phyloP scores from a whole-genome alignment of 2,329 filamentous ascomycete genomes.

The Clonostachys sp. region DNA sequence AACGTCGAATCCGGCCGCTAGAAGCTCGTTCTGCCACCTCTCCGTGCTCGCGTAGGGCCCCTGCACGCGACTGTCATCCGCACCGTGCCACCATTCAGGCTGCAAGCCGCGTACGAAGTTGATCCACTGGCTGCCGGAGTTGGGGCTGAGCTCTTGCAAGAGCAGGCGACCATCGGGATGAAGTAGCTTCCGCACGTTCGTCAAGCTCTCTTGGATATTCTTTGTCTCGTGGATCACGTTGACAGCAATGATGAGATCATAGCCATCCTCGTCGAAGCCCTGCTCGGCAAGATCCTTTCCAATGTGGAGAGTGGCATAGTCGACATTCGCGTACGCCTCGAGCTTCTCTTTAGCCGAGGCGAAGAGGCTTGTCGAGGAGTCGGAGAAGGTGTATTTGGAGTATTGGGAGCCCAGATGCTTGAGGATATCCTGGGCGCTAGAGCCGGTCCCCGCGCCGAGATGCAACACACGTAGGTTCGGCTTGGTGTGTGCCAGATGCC shows the following conservation, averaged over 20 bases:
- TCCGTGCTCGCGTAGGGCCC: constrained; percentile 15
- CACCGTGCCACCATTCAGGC: constrained; percentile 27
- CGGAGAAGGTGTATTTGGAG: constrained; percentile 20
- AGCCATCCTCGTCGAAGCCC: constrained; percentile 19
- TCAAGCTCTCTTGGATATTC: constrained; percentile 13
- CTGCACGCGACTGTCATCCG: constrained; percentile 12
- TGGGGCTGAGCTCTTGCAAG: constrained; percentile 17
- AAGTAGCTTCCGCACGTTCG: constrained; percentile 23
- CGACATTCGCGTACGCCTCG: constrained; percentile 7
- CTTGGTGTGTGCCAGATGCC: constrained; percentile 14
- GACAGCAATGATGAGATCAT: constrained; percentile 29
- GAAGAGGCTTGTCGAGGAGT: constrained; percentile 19
- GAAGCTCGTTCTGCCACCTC: constrained; percentile 17
- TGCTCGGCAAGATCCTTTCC: constrained; percentile 16
- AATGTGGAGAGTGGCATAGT: constrained; percentile 12
- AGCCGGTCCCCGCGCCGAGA: constrained; percentile 32
- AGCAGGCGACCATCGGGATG: constrained; percentile 20
- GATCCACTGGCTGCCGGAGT: constrained; percentile 10
- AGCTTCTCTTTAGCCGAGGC: constrained; percentile 17
- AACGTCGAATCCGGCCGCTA: constrained; percentile 13
- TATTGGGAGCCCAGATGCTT: constrained; percentile 10
- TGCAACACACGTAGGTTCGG: constrained; percentile 28
- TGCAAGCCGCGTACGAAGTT: constrained; percentile 21
- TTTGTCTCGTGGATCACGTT: constrained; percentile 29
- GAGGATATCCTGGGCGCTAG: constrained; percentile 24